Base-by-base conservation (phyloP, 78 protist genomes). In the Tieghemostelium lacteum region DNA sequence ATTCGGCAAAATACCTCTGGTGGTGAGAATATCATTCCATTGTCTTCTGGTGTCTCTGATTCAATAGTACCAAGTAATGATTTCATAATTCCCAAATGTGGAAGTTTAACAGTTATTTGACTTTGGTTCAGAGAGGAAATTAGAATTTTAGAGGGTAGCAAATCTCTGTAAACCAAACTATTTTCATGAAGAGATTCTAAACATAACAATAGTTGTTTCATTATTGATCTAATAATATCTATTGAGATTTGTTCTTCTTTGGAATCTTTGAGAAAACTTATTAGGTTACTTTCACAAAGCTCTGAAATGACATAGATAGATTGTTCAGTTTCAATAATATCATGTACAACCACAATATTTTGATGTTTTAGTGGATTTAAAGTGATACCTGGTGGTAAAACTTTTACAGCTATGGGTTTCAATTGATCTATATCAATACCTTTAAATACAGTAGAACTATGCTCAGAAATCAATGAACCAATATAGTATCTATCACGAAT, bases 21-120 rank as follows among this genome's bases (percentile, higher is more conserved):
- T 39, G 91, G 50, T n/a, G 54, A 52, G 31, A 58, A 83, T n/a
- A 58, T 20, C 36, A 45, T 22, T 14, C 91, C 91, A 29, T 83
- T 74, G 26, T 78, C 88, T 0, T 45, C 65, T 0, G 88, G 73
- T 10, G 5, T 3, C 10, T 83, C 91, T 16, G 65, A 16, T 5
- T 83, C 91, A 7, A 64, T 29, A 12, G 19, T 45, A 22, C 91
- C 91, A 19, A 37, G 52, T 20, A 83, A 26, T 58, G 91, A 58
- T 31, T 63, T 52, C 91, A 83, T 83, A 2, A 83, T 36, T 39
- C 91, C 91, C 0, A 83, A 63, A 58, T 83, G 91, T 31, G 91
- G 66, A 24, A 83, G 19, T 12, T 73, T 54, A 1, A 83, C 62
- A 3, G 26, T 40, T 31, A 52, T 36, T n/a, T 39, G 42, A 16